Evolutionary conservation across 306 rosid species (phyloP).

Genomic region (Arachis stenosperma): DNA sequence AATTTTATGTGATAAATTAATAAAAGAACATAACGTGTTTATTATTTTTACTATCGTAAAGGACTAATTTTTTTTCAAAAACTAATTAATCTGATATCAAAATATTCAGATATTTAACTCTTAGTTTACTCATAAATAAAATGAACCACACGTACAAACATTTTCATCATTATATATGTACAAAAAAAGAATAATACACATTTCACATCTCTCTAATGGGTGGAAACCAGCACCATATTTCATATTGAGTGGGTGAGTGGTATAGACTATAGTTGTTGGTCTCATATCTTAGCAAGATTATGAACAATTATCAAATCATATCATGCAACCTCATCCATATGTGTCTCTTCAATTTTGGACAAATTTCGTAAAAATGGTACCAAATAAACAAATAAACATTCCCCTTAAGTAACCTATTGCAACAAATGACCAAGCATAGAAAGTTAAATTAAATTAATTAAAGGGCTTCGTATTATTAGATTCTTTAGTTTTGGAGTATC

Average conservation of each 20-base stretch:
- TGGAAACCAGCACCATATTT: constrained; percentile 48
- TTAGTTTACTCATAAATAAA: too few species aligned
- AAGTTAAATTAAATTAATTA: too few species aligned
- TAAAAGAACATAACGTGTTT: too few species aligned
- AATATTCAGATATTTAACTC: too few species aligned
- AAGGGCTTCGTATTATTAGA: background rate
- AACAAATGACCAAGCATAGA: background rate
- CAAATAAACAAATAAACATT: background rate
- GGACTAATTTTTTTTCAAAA: too few species aligned
- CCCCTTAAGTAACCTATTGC: background rate
- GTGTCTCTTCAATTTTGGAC: constrained; percentile 35
- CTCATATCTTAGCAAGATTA: constrained; percentile 37
- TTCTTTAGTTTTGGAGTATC: background rate
- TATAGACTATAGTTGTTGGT: constrained; percentile 29
- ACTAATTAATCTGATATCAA: too few species aligned
- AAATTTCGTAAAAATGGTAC: background rate
- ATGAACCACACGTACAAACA: background rate
- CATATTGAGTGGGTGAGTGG: background rate
- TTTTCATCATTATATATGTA: constrained; percentile 38
- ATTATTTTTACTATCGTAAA: too few species aligned
- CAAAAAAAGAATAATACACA: constrained; percentile 29
- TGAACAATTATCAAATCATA: constrained; percentile 36
- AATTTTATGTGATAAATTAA: too few species aligned
- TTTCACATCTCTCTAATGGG: constrained; percentile 35
- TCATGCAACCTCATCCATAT: constrained; percentile 37